A percentile compares a stretch with the other conserved stretches of the same genome.
phyloP scores from a whole-genome alignment of 2,329 filamentous ascomycete genomes.

The Trichoderma polysporum region DNA sequence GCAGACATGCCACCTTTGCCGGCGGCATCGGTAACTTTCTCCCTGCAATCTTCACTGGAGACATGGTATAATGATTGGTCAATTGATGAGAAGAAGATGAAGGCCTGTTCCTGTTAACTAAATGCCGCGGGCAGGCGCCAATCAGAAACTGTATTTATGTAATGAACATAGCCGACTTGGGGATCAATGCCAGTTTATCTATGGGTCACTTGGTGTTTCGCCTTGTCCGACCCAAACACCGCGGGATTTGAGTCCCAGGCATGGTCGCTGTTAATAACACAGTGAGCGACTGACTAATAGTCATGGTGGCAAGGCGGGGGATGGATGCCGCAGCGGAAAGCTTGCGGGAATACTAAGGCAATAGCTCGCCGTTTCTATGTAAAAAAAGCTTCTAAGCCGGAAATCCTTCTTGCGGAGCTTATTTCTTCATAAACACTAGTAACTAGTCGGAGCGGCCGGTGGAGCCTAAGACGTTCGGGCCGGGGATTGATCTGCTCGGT shows the following conservation, averaged over 20 bases:
- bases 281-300: background rate
- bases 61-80: background rate
- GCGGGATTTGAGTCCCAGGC: background rate
- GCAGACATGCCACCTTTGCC: conserved; percentile 1
- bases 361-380: background rate
- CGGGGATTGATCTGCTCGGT: background rate
- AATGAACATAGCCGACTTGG: background rate
- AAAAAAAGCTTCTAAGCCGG: background rate
- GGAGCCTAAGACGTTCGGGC: background rate
- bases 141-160: background rate
- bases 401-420: background rate
- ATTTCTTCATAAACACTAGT: background rate
- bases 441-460: background rate
- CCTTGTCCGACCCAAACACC: background rate
- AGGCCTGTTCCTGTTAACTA: background rate
- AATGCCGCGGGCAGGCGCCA: background rate
- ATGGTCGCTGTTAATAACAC: background rate
- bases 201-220: background rate
- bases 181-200: background rate
- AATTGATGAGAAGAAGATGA: background rate
- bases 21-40: background rate
- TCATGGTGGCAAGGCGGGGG: background rate
- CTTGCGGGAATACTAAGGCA: conserved; percentile 2
- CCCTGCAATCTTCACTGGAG: background rate
- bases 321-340: background rate